Base-by-base conservation (phyloP, 352 stramenopile species). In the Phytophthora hibernalis region DNA sequence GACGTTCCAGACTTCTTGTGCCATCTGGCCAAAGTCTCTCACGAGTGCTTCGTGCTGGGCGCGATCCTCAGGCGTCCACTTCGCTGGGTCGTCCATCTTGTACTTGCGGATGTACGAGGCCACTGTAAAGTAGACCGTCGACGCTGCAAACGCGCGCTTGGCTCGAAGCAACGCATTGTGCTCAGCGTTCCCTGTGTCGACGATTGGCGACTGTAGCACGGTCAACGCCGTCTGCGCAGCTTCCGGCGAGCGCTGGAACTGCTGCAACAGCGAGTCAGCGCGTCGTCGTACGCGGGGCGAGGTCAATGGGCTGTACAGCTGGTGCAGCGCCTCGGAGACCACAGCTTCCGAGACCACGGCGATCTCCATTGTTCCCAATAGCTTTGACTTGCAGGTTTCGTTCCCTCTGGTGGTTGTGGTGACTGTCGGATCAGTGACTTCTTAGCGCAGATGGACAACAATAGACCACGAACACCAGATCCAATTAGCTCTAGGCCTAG, bases 1-100 rank as follows among this genome's bases (percentile, higher is more conserved):
- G 8, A 95, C 61, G 55, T 92, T 86, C 86, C 86, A 95, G 26
- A 93, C 74, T 48, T 93, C 70, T 28, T 90, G 86, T 16, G 83
- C 90, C 47, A 95, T 72, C 18, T 69, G 33, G 0, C 62, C 73
- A 45, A 93, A 92, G 33, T 93, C 77, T 21, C 84, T 85, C 13
- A 85, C 82, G 1, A 91, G 49, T 5, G 63, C 9, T 28, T 87
- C 77, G 49, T 94, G 83, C 55, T 85, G 76, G 11, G 61, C 53
- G 1, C 74, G 80, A 50, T 93, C 85, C 5, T 72, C 65, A 0
- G 77, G 65, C 7, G 80, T 87, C 82, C 83, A 91, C 5, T 68
- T 71, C 26, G 57, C 52, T 0, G 68, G 65, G n/a, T 87, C 72
- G 11, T 93, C 81, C 22, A 94, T 68, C 55, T 88, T 89, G 71